Conservation (phyloP, 225 moss, liverwort and hornwort genomes). For the Polytrichum formosum region DNA sequence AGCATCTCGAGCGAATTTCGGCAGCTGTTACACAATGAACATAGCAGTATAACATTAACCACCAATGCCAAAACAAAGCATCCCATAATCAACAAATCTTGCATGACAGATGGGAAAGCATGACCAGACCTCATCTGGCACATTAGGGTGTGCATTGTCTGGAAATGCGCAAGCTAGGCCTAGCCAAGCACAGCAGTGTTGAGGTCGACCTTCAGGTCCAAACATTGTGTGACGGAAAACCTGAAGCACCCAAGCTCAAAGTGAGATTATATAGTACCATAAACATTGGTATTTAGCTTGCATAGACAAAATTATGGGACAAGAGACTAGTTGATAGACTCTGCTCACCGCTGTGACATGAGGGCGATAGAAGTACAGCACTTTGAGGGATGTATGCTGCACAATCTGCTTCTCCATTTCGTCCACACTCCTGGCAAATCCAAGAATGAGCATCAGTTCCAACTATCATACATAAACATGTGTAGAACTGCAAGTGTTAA, state of each 20-base stretch:
- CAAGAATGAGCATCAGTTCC: background rate
- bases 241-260: conserved; percentile 20
- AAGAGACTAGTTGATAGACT: background rate
- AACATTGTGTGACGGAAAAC: conserved; percentile 99
- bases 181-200: conserved; percentile 99
- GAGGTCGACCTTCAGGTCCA: conserved; percentile 97
- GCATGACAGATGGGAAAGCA: conserved; percentile 1
- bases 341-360: conserved; percentile 84
- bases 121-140: conserved; percentile 72
- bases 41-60: background rate
- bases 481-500: no score
- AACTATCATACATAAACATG: no score
- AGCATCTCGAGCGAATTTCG: conserved; percentile 82
- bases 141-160: conserved; percentile 92
- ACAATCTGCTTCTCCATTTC: conserved; percentile 91
- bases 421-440: conserved; percentile 69
- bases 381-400: conserved; percentile 83
- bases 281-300: background rate
- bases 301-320: background rate
- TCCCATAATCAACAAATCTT: background rate
- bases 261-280: background rate
- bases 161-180: conserved; percentile 85
- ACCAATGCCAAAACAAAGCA: background rate
- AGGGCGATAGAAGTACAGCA: conserved; percentile 85
- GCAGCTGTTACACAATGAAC: conserved; percentile 32